Percentiles rank a stretch among this genome's conserved stretches.
Conservation (phyloP, 768 basidiomycete genomes). For the Kwoniella botswanensis region DNA sequence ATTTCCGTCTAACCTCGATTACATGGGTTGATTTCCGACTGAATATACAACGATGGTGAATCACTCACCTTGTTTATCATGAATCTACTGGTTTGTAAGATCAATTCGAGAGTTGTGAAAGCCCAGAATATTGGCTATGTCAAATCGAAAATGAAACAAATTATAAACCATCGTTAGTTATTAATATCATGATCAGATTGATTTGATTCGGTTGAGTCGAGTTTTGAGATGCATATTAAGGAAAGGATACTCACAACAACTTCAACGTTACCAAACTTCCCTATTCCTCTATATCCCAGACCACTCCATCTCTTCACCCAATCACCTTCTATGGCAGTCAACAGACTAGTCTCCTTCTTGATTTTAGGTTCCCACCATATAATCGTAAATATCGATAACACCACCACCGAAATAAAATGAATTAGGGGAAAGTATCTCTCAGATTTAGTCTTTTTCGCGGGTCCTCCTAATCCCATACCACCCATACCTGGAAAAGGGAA, state of each 20-base stretch:
- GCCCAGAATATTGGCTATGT: slow-evolving; percentile 58
- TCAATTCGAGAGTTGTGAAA: slow-evolving; percentile 55
- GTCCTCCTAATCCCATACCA: slow-evolving; percentile 12
- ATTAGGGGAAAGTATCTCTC: slow-evolving; percentile 50
- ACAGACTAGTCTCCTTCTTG: background rate
- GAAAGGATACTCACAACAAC: slow-evolving; percentile 35
- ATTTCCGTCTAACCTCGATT: too few species aligned
- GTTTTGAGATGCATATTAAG: too few species aligned
- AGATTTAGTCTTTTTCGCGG: slow-evolving; percentile 29
- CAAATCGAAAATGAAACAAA: too few species aligned
- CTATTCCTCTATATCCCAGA: slow-evolving; percentile 15
- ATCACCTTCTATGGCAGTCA: slow-evolving; percentile 5
- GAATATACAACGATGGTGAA: background rate
- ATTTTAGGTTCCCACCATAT: slow-evolving; percentile 56
- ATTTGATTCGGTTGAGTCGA: too few species aligned
- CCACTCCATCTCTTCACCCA: slow-evolving; percentile 12
- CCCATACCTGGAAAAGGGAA: slow-evolving; percentile 36
- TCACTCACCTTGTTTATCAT: slow-evolving; percentile 54
- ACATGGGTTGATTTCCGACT: background rate
- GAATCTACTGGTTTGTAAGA: slow-evolving; percentile 56
- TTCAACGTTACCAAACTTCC: slow-evolving; percentile 32
- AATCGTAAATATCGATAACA: slow-evolving; percentile 44
- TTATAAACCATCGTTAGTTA: background rate
- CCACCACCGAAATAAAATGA: slow-evolving; percentile 47
- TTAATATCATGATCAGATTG: too few species aligned